These are phyloP conservation scores for Candida saitoana DNA, from an alignment of 805 yeast genomes.

Conservation along the genomic window DNA sequence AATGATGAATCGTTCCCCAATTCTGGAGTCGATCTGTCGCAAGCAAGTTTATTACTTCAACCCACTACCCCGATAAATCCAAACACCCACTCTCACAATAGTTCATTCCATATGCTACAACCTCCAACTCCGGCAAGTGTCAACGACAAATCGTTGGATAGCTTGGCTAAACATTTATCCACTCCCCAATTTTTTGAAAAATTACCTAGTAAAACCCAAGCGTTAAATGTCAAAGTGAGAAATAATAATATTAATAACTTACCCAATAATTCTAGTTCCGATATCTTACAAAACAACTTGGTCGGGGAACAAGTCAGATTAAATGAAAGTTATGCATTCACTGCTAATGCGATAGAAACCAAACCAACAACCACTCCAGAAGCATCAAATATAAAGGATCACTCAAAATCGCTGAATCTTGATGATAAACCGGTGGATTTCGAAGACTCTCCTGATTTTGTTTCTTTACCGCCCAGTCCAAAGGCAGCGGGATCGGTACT, in stretches of 20 bases:
- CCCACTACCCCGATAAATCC: constrained; percentile 1
- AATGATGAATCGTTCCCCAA: constrained; percentile 1
- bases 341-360: constrained; percentile 10
- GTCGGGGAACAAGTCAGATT: constrained; percentile 19
- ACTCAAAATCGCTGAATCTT: neutral
- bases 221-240: constrained; percentile 15
- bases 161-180: constrained; percentile 37
- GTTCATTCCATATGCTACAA: neutral
- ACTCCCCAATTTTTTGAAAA: constrained; percentile 34
- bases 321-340: constrained; percentile 31
- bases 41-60: neutral
- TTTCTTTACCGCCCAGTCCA: neutral
- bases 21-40: constrained; percentile 3
- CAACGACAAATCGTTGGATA: constrained; percentile 20
- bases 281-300: constrained; percentile 15
- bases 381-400: neutral
- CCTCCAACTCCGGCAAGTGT: constrained; percentile 4
- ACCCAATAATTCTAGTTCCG: constrained; percentile 21
- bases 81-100: neutral
- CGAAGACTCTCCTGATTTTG: neutral
- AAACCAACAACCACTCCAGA: neutral
- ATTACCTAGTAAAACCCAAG: constrained; percentile 31
- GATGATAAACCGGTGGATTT: neutral
- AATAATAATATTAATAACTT: neutral
- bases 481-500: neutral